These are phyloP conservation scores for Diaporthe sp. DNA, from an alignment of 2,329 filamentous ascomycete genomes.

Conservation along the genomic window DNA sequence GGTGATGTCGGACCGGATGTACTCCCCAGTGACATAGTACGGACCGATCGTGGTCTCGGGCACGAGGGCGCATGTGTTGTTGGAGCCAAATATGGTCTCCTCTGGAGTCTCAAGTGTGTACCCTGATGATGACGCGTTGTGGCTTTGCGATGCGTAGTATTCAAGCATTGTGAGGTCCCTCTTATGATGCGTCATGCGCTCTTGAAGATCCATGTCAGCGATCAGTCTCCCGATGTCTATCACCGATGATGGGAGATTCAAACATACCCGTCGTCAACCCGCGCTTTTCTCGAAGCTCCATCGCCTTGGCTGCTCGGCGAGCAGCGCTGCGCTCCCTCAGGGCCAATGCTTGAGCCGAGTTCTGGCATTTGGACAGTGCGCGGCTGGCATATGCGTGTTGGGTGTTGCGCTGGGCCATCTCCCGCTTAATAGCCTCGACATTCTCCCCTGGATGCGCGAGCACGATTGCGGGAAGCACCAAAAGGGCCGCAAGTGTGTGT, in stretches of 20 bases:
- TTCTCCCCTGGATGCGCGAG: slow-evolving; percentile 30
- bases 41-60: slow-evolving; percentile 60
- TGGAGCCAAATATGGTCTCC: slow-evolving; percentile 18
- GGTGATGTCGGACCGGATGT: slow-evolving; percentile 56
- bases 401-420: slow-evolving; percentile 32
- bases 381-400: slow-evolving; percentile 29
- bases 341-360: slow-evolving; percentile 3
- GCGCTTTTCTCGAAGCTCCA: slow-evolving; percentile 24
- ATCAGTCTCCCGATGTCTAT: no score
- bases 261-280: slow-evolving; percentile 12
- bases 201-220: not conserved
- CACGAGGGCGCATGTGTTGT: slow-evolving; percentile 31
- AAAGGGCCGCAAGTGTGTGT: not conserved
- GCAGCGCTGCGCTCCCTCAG: slow-evolving; percentile 9
- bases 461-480: not conserved
- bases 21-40: slow-evolving; percentile 60
- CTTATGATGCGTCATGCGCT: slow-evolving; percentile 31
- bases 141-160: slow-evolving; percentile 20
- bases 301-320: slow-evolving; percentile 32
- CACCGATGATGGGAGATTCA: fast-evolving
- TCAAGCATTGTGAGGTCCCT: slow-evolving; percentile 27
- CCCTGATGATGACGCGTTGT: slow-evolving; percentile 4
- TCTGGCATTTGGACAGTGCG: slow-evolving; percentile 1
- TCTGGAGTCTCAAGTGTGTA: slow-evolving; percentile 23
- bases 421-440: slow-evolving; percentile 33